Conservation (phyloP, 2,329 filamentous ascomycete species). For the Macrophomina pseudophaseolina region DNA sequence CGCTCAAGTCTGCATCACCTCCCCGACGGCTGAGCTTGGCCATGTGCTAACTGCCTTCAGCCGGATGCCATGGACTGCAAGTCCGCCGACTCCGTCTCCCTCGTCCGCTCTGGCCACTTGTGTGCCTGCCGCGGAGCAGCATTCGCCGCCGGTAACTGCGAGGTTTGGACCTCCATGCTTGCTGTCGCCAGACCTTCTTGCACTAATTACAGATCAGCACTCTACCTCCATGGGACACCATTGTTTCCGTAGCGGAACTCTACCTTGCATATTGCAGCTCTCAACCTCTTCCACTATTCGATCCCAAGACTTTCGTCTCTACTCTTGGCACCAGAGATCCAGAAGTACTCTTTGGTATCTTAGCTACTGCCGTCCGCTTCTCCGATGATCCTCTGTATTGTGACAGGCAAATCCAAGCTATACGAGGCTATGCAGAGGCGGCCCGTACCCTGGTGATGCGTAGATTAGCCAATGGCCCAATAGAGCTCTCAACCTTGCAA, state of each 20-base stretch:
- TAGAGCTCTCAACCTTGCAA: slow-evolving; percentile 52
- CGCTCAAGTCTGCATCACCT: slow-evolving; percentile 1
- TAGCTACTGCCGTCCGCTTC: slow-evolving; percentile 54
- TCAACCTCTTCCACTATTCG: slow-evolving; percentile 57
- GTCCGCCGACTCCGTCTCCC: slow-evolving; percentile 1
- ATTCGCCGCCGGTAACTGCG: slow-evolving; percentile 6
- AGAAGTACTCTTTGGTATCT: slow-evolving; percentile 42
- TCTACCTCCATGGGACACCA: slow-evolving; percentile 8
- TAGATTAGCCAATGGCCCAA: slow-evolving; percentile 44
- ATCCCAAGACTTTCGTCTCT: slow-evolving; percentile 46
- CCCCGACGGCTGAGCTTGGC: neutral
- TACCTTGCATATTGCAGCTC: slow-evolving; percentile 57
- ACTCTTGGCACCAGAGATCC: slow-evolving; percentile 46
- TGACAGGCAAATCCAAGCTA: slow-evolving; percentile 29
- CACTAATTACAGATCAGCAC: neutral
- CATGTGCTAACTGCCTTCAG: neutral
- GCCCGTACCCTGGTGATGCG: slow-evolving; percentile 47
- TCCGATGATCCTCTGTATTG: slow-evolving; percentile 36
- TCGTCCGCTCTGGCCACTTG: neutral
- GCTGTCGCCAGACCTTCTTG: too few relatives aligned
- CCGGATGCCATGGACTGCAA: slow-evolving; percentile 20
- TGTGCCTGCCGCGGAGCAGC: neutral
- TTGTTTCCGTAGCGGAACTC: slow-evolving; percentile 42
- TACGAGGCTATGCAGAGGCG: slow-evolving; percentile 34
- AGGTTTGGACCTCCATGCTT: neutral